These are phyloP conservation scores for Haplosporangium gracile DNA, from an alignment of 192 early-diverging fungal species.

Conservation along the genomic window DNA sequence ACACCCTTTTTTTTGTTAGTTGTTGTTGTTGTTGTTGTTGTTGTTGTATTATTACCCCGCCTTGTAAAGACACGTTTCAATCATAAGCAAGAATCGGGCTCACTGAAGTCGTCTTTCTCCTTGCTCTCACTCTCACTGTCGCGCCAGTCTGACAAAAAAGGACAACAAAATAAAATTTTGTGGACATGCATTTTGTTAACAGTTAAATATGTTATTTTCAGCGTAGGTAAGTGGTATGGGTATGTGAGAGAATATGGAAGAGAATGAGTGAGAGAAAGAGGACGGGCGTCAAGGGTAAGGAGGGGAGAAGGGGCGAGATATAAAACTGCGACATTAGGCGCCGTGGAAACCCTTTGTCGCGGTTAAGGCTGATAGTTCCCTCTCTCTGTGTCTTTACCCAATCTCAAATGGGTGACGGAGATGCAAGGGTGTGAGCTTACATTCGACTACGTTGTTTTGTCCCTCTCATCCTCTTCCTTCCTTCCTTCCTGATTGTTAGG, in stretches of 20 bases:
- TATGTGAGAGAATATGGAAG: background rate
- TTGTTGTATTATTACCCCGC: background rate
- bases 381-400: no score
- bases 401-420: no score
- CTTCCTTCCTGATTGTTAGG: no score
- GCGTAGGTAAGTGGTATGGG: background rate
- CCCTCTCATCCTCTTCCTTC: background rate
- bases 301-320: no score
- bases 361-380: no score
- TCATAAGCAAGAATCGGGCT: constrained; percentile 1
- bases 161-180: background rate
- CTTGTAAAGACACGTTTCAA: constrained; percentile 8
- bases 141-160: background rate
- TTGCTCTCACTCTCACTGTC: background rate
- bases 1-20: background rate
- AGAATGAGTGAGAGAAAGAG: background rate
- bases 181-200: background rate
- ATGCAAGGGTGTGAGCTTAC: no score
- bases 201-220: background rate
- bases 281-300: background rate
- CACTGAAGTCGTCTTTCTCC: background rate
- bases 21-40: background rate
- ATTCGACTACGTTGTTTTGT: background rate
- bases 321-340: no score
- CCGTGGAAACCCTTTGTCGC: no score